Evolutionary conservation across 257 asterid genomes (phyloP).

Genomic region (Catharanthus roseus): DNA sequence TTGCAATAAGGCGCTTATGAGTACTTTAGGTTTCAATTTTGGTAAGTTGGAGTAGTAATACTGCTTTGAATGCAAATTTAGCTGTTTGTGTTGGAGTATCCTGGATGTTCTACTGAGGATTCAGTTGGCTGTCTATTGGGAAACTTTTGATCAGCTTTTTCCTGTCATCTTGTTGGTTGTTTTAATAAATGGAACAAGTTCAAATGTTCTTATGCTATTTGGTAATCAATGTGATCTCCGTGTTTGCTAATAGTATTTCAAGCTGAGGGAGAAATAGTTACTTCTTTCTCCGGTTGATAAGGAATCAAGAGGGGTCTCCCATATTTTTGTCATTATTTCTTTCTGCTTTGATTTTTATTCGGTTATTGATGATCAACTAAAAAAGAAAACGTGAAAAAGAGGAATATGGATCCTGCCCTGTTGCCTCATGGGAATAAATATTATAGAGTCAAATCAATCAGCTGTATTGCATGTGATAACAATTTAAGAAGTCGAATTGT

Average conservation of each 20-base stretch:
- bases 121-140: background rate
- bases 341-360: background rate
- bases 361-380: background rate
- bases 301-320: background rate
- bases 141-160: background rate
- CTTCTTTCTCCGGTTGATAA: background rate
- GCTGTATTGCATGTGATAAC: background rate
- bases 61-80: background rate
- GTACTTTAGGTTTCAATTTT: slow-evolving; percentile 62
- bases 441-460: background rate
- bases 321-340: background rate
- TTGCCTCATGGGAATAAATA: background rate
- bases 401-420: background rate
- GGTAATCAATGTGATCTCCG: background rate
- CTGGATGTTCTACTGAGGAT: background rate
- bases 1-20: slow-evolving; percentile 84
- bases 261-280: background rate
- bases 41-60: slow-evolving; percentile 41
- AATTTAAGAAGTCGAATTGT: background rate
- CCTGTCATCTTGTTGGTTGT: background rate
- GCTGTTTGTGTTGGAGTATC: background rate
- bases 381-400: background rate
- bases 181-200: background rate
- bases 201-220: background rate
- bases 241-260: too few relatives aligned